Conservation (phyloP, 495 filamentous ascomycete genomes). For the Copromyces sp. region DNA sequence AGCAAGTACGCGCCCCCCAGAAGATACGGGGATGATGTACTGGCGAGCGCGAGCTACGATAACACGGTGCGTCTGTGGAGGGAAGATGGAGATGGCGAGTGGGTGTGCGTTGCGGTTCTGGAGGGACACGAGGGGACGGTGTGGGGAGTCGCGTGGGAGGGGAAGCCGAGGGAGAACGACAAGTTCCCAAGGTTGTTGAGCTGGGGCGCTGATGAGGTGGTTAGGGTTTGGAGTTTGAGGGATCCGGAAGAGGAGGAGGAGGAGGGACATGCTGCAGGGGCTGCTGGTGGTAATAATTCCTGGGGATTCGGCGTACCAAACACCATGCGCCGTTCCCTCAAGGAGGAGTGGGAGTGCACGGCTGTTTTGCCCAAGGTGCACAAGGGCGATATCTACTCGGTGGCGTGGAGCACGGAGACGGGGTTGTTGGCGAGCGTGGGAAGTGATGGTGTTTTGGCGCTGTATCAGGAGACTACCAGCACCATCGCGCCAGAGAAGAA, state of each 20-base stretch:
- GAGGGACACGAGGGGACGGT: constrained; percentile 73
- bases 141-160: constrained; percentile 81
- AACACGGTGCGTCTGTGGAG: constrained; percentile 81
- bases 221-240: constrained; percentile 65
- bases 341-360: constrained; percentile 75
- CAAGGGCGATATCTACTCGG: constrained; percentile 68
- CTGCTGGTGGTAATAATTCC: not conserved
- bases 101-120: constrained; percentile 78
- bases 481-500: constrained; percentile 12
- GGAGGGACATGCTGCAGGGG: constrained; percentile 13
- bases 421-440: constrained; percentile 74
- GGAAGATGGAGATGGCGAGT: constrained; percentile 81
- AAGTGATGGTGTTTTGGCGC: constrained; percentile 71
- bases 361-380: constrained; percentile 62
- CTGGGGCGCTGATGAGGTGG: constrained; percentile 66
- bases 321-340: constrained; percentile 63
- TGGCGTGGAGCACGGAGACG: constrained; percentile 64
- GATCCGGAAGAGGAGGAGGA: constrained; percentile 43
- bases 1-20: constrained; percentile 28
- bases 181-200: constrained; percentile 56
- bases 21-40: constrained; percentile 44
- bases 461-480: constrained; percentile 58
- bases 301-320: constrained; percentile 49
- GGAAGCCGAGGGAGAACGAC: constrained; percentile 24
- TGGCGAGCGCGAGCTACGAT: constrained; percentile 85